A percentile compares a stretch with the other conserved stretches of the same genome.
Conservation (phyloP, 2,329 filamentous ascomycete species). For the Beauveria sp. region DNA sequence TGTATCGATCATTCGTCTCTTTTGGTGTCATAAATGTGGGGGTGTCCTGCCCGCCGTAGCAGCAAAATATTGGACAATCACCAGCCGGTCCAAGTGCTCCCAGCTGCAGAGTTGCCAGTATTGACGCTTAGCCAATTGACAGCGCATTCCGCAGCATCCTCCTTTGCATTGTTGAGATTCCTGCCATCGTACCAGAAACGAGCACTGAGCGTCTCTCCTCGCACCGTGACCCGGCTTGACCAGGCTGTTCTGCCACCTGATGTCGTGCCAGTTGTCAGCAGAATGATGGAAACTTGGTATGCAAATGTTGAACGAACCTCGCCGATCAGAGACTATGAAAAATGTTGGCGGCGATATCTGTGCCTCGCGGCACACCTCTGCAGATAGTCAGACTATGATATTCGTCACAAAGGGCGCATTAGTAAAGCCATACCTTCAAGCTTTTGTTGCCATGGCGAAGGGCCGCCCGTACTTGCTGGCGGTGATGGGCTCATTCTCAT, state of each 20-base stretch:
- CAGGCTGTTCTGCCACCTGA: slow-evolving; percentile 83
- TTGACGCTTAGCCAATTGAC: slow-evolving; percentile 44
- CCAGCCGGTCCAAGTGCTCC: not conserved
- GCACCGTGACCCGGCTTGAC: slow-evolving; percentile 73
- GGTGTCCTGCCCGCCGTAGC: not conserved
- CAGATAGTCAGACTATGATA: slow-evolving; percentile 22
- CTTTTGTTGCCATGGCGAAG: slow-evolving; percentile 39
- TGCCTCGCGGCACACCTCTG: slow-evolving; percentile 47
- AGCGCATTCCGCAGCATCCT: slow-evolving; percentile 85
- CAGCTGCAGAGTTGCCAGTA: not conserved
- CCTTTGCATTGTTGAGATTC: slow-evolving; percentile 77
- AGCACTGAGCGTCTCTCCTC: slow-evolving; percentile 57
- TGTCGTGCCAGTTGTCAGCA: slow-evolving; percentile 12
- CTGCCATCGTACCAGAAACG: slow-evolving; percentile 89
- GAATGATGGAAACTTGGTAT: not conserved
- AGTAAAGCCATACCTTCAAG: slow-evolving; percentile 39
- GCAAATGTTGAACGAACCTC: slow-evolving; percentile 40
- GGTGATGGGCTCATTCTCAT: slow-evolving; percentile 7
- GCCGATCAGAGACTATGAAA: slow-evolving; percentile 61
- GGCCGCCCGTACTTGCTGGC: slow-evolving; percentile 12
- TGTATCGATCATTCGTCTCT: not conserved
- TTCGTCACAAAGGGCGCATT: not conserved
- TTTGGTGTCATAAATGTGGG: not conserved
- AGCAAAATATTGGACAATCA: not conserved
- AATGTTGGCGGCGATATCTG: slow-evolving; percentile 47